phyloP scores from a whole-genome alignment of 345 rosid species.

The Trapa incisa region DNA sequence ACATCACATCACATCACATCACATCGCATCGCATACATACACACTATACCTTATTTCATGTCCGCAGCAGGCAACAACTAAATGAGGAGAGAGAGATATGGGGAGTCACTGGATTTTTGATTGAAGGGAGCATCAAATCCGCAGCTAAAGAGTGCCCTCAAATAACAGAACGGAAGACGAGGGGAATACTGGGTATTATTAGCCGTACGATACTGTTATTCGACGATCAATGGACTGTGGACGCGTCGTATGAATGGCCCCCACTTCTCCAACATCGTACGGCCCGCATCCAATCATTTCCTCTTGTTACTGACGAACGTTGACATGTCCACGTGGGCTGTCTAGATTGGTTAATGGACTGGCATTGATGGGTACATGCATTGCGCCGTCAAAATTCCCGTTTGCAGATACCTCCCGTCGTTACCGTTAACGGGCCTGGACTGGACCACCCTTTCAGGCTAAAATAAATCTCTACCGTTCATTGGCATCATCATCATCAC shows the following conservation, averaged over 20 bases:
- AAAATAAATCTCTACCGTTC: constrained; percentile 31
- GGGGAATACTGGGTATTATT: not conserved
- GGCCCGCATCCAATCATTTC: constrained; percentile 14
- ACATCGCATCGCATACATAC: no score
- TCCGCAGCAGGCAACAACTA: no score
- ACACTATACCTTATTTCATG: no score
- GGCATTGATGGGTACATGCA: constrained; percentile 8
- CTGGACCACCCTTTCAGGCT: constrained; percentile 29
- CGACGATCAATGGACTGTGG: not conserved
- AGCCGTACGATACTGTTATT: constrained; percentile 2
- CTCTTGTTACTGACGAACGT: not conserved
- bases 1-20: not conserved
- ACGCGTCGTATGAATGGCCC: not conserved
- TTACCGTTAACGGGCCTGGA: constrained; percentile 29
- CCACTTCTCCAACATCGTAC: not conserved
- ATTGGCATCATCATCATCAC: not conserved
- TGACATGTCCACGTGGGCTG: constrained; percentile 17
- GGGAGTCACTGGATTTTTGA: no score
- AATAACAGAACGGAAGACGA: not conserved
- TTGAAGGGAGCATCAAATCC: not conserved
- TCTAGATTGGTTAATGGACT: constrained; percentile 11
- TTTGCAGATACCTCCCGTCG: constrained; percentile 38
- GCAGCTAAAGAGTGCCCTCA: not conserved
- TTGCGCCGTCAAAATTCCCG: constrained; percentile 66
- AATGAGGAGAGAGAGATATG: no score